Conservation (phyloP, 768 basidiomycete genomes). For the Mycena haematopus region DNA sequence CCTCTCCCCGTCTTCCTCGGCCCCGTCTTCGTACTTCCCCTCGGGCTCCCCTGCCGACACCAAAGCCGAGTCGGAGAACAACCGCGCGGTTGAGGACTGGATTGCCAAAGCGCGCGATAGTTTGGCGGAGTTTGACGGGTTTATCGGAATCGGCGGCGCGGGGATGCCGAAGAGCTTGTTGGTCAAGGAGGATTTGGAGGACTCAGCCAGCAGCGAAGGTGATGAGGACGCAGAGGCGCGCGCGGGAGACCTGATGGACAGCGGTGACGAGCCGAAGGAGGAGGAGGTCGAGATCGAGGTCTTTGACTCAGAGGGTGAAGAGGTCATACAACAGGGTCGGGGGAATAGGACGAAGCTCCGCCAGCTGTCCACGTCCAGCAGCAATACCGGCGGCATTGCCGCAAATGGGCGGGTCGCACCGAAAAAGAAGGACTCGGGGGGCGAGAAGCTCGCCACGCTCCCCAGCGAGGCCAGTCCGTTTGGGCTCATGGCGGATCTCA, state of each 20-base stretch:
- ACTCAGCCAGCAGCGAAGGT: conserved; percentile 43
- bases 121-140: conserved; percentile 69
- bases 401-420: conserved; percentile 24
- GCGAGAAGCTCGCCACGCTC: conserved; percentile 59
- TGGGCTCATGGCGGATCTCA: conserved; percentile 76
- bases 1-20: conserved; percentile 43
- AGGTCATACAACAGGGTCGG: conserved; percentile 34
- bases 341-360: conserved; percentile 29
- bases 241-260: conserved; percentile 31
- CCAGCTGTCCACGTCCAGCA: conserved; percentile 46
- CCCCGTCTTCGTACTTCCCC: conserved; percentile 35
- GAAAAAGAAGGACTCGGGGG: conserved; percentile 48
- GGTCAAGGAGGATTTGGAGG: conserved; percentile 55
- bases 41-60: conserved; percentile 31
- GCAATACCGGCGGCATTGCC: conserved; percentile 36
- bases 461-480: conserved; percentile 71
- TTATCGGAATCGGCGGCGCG: conserved; percentile 67
- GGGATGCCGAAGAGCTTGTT: conserved; percentile 58
- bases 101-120: conserved; percentile 75
- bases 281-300: conserved; percentile 50
- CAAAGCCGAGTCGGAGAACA: conserved; percentile 44
- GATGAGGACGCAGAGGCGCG: conserved; percentile 43
- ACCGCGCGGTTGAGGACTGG: conserved; percentile 77
- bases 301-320: conserved; percentile 49
- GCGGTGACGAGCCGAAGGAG: conserved; percentile 39